Percentiles rank a stretch among this genome's conserved stretches.
These are phyloP conservation scores for Rhinocladiella similis DNA, from an alignment of 2,329 filamentous ascomycete species.

Conservation along the genomic window DNA sequence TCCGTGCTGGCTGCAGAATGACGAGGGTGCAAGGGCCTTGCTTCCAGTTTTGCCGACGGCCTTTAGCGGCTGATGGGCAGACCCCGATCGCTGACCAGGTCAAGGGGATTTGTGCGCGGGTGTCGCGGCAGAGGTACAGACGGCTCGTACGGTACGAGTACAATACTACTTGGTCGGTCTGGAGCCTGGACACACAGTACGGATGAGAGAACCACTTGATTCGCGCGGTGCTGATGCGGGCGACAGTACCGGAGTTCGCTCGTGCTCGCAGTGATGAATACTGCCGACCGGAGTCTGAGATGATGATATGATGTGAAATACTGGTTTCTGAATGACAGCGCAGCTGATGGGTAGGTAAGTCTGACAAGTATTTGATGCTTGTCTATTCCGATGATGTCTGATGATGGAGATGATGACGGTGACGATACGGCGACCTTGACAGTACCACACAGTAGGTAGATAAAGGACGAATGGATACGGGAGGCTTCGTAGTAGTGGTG, in stretches of 20 bases:
- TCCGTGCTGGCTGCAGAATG: background rate
- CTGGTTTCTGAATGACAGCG: too few relatives aligned
- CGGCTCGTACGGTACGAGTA: too few relatives aligned
- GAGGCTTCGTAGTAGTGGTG: too few relatives aligned
- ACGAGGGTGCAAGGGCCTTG: conserved; percentile 3
- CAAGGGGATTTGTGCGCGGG: background rate
- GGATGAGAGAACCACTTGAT: background rate
- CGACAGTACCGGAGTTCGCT: background rate
- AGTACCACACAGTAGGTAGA: too few relatives aligned
- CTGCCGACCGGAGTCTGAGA: too few relatives aligned
- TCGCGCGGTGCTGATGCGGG: background rate
- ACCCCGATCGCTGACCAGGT: background rate
- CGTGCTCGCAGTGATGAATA: too few relatives aligned
- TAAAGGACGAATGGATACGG: too few relatives aligned
- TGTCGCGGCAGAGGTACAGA: background rate
- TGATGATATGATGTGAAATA: too few relatives aligned
- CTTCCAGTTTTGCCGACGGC: conserved; percentile 1
- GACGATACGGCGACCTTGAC: background rate
- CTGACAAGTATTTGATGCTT: background rate
- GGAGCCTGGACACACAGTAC: too few relatives aligned
- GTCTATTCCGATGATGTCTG: too few relatives aligned
- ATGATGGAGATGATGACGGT: background rate
- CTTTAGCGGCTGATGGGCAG: background rate
- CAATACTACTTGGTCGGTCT: too few relatives aligned
- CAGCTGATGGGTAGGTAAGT: too few relatives aligned